Evolutionary conservation across 2,329 filamentous ascomycete genomes (phyloP).

Genomic region (Sporothrix sp.): DNA sequence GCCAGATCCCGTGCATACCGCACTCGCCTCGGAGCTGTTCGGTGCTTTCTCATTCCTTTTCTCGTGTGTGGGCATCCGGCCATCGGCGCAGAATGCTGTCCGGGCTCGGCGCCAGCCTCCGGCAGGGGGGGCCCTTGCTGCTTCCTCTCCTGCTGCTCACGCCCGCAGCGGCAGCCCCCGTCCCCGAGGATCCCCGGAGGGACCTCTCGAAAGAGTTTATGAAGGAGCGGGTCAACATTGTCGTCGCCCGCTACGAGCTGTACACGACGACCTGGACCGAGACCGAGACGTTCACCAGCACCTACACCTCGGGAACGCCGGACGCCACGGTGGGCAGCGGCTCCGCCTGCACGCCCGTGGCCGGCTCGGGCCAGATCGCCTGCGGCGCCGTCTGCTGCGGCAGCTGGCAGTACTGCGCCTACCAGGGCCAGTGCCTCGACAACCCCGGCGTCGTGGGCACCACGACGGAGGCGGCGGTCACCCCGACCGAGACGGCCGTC

Average conservation of each 20-base stretch:
- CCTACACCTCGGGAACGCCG: conserved; percentile 40
- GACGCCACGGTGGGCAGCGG: conserved; percentile 29
- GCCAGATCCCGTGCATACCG: no score
- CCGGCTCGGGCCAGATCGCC: conserved; percentile 43
- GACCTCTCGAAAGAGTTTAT: conserved; percentile 42
- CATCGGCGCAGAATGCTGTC: no score
- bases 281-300: conserved; percentile 51
- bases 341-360: conserved; percentile 42
- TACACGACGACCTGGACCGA: conserved; percentile 52
- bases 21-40: no score
- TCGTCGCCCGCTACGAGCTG: conserved; percentile 23
- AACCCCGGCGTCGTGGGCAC: conserved; percentile 30
- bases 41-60: no score
- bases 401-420: conserved; percentile 57
- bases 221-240: conserved; percentile 28
- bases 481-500: conserved; percentile 23
- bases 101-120: no score
- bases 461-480: conserved; percentile 24
- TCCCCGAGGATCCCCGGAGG: conserved; percentile 40
- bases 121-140: no score
- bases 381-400: conserved; percentile 65
- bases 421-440: conserved; percentile 46
- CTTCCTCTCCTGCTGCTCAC: conserved; percentile 3
- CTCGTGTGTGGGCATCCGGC: no score
- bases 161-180: conserved; percentile 36